Base-by-base conservation (phyloP, 768 basidiomycete genomes). In the Thelephora ganbajun region DNA sequence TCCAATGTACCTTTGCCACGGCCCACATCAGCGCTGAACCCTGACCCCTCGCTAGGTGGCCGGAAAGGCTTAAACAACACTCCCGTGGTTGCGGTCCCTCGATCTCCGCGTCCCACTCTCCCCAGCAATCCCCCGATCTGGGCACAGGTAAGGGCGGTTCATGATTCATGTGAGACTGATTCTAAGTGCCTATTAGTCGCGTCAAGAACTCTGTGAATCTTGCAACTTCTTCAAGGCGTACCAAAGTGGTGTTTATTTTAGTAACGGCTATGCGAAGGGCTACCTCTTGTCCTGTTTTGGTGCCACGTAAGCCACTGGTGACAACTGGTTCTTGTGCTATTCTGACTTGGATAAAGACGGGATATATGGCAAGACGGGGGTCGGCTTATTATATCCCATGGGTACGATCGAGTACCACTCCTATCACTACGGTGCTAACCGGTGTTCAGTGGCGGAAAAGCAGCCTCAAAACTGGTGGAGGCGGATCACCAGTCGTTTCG, bases 141-240 rank as follows among this genome's bases (percentile, higher is more conserved):
- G 72, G 70, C 72, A 5, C 53, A 63, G 59, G 73, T 72, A 54
- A 23, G 66, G 48, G 3, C 39, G 26, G 13, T 33, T 22, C 33
- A 20, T 14, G 30, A 43, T 34, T 45, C 11, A 37, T 45, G 37
- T 23, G n/a, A 33, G 39, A 13, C 2, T 37, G 6, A n/a, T 35
- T 4, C 22, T 53, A 12, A 51, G 45, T 13, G 18, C 1, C 14
- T 11, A 52, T 39, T 47, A 88, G 85, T 82, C 84, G 20, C 76
- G 87, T 36, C 85, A 88, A 63, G 87, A 89, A 63, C 71, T 90
- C 1, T 89, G 87, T 64, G 87, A 90, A 60, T 74, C 80, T 4
- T 76, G 81, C 43, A 76, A 79, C 18, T 80, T 77, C 72, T 85
- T 83, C 60, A 68, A 76, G 30, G 79, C 74, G 52, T 90, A 85